A percentile compares a stretch with the other conserved stretches of the same genome.
These are phyloP conservation scores for Penicillium nordicum DNA, from an alignment of 2,329 filamentous ascomycete species.

Conservation along the genomic window DNA sequence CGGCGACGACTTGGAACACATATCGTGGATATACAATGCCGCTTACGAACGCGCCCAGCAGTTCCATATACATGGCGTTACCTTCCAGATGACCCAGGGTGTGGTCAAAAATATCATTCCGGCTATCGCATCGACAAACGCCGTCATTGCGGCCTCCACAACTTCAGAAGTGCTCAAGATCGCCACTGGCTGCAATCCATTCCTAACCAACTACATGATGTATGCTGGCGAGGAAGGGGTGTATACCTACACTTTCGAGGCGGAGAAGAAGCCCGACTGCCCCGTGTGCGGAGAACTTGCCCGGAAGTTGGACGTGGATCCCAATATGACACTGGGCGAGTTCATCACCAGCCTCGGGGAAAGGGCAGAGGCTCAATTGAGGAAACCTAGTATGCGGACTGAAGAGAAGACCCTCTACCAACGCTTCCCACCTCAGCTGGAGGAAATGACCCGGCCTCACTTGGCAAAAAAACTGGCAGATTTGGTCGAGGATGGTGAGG, in stretches of 20 bases:
- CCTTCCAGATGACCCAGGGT: constrained; percentile 92
- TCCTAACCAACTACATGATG: constrained; percentile 96
- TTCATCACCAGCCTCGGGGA: constrained; percentile 81
- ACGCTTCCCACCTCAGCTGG: constrained; percentile 74
- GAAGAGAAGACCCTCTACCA: constrained; percentile 87
- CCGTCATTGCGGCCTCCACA: constrained; percentile 90
- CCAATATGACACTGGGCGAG: constrained; percentile 70
- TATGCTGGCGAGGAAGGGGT: constrained; percentile 94
- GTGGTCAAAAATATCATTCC: constrained; percentile 99
- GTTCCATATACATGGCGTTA: constrained; percentile 88
- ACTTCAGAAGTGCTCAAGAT: constrained; percentile 98
- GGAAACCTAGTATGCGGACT: constrained; percentile 81
- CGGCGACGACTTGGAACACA: constrained; percentile 94
- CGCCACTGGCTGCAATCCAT: constrained; percentile 75
- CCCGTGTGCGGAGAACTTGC: constrained; percentile 87
- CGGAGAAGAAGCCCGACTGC: constrained; percentile 90
- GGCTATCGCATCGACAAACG: constrained; percentile 95
- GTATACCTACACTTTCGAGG: constrained; percentile 96
- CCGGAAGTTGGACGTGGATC: constrained; percentile 68
- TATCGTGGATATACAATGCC: constrained; percentile 92
- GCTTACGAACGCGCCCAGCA: constrained; percentile 76
- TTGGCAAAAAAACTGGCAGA: constrained; percentile 73
- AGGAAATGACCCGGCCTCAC: constrained; percentile 80
- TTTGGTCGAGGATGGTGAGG: constrained; percentile 75
- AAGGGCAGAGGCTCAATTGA: constrained; percentile 84